A percentile compares a stretch with the other conserved stretches of the same genome.
phyloP scores from a whole-genome alignment of 2,329 filamentous ascomycete genomes.

The Berkeleyomyces basicola region DNA sequence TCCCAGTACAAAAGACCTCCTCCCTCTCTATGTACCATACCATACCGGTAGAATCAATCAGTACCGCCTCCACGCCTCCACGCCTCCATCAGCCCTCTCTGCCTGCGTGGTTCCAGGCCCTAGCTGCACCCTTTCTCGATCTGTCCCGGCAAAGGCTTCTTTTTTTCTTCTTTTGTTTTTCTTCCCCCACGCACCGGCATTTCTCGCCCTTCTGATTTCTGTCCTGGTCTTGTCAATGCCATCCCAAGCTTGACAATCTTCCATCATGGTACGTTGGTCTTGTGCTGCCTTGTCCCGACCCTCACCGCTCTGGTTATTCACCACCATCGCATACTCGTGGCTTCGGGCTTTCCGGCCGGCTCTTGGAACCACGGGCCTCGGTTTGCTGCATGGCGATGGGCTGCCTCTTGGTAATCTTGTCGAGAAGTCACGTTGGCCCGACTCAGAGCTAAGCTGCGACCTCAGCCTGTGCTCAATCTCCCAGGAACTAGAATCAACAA shows the following conservation, averaged over 20 bases:
- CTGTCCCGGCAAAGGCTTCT: slow-evolving; percentile 22
- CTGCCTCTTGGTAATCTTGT: not conserved
- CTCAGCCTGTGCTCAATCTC: too few species aligned
- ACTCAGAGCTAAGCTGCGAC: too few species aligned
- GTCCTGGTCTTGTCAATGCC: not conserved
- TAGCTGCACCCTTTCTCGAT: not conserved
- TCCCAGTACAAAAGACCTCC: too few species aligned
- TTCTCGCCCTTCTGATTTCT: not conserved
- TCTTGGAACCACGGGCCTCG: not conserved
- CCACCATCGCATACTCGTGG: not conserved
- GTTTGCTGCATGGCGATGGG: not conserved
- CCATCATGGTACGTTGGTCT: not conserved
- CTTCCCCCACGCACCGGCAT: not conserved
- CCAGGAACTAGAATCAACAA: too few species aligned
- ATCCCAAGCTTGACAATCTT: not conserved
- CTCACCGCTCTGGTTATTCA: not conserved
- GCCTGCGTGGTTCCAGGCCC: not conserved
- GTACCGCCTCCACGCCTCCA: too few species aligned
- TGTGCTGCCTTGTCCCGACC: not conserved
- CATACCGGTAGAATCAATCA: too few species aligned
- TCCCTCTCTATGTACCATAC: too few species aligned
- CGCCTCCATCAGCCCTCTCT: not conserved
- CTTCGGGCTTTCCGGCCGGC: not conserved
- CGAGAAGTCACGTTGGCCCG: too few species aligned
- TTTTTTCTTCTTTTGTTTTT: slow-evolving; percentile 19